Base-by-base conservation (phyloP, 768 basidiomycete species). In the Termitomyces sp. region DNA sequence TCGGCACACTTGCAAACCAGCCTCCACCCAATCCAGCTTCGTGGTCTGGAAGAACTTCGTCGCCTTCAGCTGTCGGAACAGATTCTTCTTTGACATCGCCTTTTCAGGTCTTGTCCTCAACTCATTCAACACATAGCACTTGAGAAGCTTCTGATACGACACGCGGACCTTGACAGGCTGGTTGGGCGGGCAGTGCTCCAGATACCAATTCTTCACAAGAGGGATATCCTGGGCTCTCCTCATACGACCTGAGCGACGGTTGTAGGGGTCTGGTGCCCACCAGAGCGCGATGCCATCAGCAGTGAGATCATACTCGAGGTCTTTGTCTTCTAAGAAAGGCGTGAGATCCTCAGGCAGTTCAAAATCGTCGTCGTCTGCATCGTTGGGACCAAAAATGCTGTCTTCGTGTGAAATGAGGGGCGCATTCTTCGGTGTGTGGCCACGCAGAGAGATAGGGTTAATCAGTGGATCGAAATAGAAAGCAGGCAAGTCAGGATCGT, bases 41-140 rank as follows among this genome's bases (percentile, higher is more conserved):
- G 97, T 99, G 14, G 92, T 94, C 80, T 98, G 97, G 88, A 99
- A 99, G 78, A 99, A 99, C 76, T 98, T 98, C 60, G 97, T 99
- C n/a, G 92, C 89, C 76, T 98, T 98, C 60, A 95, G 81, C 71
- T 95, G 92, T 48, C 94, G 83, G 84, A 99, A 98, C 54, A 98
- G 72, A 70, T 96, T 97, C 79, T 96, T 94, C 86, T 96, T 98
- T 65, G 92, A 90, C 92, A 97, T 96, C 8, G 97, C 90, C 76
- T 97, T 98, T 74, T 97, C 95, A 5, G 88, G 83, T 50, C 92
- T 82, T 57, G 88, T 88, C 69, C 92, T 88, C 48, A 99, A 81
- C 73, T 96, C 94, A 72, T 99, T 99, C 67, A 98, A 81, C 17
- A 99, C 97, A 74, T 83, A 98, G 71, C 91, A 90, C 75, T 99